Evolutionary conservation across 78 protist species (phyloP).

Genomic region (Neovahlkampfia damariscottae): DNA sequence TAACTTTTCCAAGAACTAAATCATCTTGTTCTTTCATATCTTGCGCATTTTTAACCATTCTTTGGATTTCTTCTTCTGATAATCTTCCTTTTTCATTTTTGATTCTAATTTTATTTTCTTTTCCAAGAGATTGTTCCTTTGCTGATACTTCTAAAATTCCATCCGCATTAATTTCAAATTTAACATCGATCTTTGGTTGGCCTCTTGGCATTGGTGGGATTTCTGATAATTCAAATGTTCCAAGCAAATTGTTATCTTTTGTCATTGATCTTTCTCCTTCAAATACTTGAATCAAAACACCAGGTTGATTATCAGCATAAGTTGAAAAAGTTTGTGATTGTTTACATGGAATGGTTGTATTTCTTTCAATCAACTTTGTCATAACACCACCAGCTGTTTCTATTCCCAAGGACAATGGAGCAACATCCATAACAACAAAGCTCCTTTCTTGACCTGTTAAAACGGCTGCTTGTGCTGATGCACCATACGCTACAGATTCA

Average conservation of each 20-base stretch:
- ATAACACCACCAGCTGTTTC: constrained; percentile 94
- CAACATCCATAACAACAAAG: constrained; percentile 15
- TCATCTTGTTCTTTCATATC: constrained; percentile 73
- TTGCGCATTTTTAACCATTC: constrained; percentile 87
- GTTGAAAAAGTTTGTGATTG: constrained; percentile 92
- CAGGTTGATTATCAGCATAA: constrained; percentile 72
- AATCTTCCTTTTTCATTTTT: constrained; percentile 87
- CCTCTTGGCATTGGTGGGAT: constrained; percentile 75
- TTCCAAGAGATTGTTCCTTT: constrained; percentile 80
- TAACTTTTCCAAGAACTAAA: constrained; percentile 57
- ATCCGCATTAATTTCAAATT: constrained; percentile 81
- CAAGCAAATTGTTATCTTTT: constrained; percentile 32
- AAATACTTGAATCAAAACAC: constrained; percentile 25
- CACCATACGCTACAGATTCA: constrained; percentile 93
- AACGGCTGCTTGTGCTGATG: constrained; percentile 36
- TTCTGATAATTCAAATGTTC: constrained; percentile 46
- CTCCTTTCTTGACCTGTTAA: no score
- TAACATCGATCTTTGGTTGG: constrained; percentile 53
- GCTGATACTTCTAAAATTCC: constrained; percentile 89
- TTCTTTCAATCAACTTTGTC: constrained; percentile 84
- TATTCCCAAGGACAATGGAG: constrained; percentile 88
- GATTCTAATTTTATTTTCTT: constrained; percentile 71
- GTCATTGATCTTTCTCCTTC: constrained; percentile 33
- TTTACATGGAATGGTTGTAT: constrained; percentile 86
- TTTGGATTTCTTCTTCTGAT: constrained; percentile 76